phyloP scores from a whole-genome alignment of 2,329 filamentous ascomycete genomes.

The Cladosporium sp. region DNA sequence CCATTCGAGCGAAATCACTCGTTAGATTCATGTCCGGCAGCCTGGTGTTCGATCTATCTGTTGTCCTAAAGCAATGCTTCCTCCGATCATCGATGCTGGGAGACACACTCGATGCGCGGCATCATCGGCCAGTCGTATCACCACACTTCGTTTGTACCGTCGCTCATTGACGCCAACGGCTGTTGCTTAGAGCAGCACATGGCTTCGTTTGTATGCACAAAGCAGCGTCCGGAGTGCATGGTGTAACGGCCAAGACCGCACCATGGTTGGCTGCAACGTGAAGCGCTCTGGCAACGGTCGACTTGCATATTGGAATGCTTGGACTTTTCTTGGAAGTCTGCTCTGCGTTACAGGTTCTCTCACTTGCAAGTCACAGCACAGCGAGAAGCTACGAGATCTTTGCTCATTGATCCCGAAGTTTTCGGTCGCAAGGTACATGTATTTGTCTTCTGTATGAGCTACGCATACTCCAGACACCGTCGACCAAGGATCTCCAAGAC shows the following conservation, averaged over 20 bases:
- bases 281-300: slow-evolving; percentile 2
- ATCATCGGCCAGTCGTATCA: neutral
- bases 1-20: neutral
- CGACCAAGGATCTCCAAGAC: too few relatives aligned
- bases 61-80: neutral
- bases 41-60: neutral
- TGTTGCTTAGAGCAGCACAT: neutral
- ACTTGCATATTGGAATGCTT: neutral
- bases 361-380: too few relatives aligned
- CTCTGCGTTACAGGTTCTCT: too few relatives aligned
- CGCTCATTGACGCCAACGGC: slow-evolving; percentile 4
- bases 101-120: neutral
- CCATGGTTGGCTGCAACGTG: neutral
- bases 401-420: too few relatives aligned
- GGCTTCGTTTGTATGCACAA: slow-evolving; percentile 1
- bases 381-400: too few relatives aligned
- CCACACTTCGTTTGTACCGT: neutral
- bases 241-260: neutral
- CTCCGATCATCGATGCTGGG: neutral
- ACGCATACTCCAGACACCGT: too few relatives aligned
- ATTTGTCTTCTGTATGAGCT: too few relatives aligned
- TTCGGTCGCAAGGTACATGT: too few relatives aligned
- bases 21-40: neutral
- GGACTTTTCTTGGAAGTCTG: neutral
- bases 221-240: neutral